Percentiles rank a stretch among this genome's conserved stretches.
Evolutionary conservation across 129 eudicot species (phyloP).

Genomic region (Ambrosia artemisiifolia): DNA sequence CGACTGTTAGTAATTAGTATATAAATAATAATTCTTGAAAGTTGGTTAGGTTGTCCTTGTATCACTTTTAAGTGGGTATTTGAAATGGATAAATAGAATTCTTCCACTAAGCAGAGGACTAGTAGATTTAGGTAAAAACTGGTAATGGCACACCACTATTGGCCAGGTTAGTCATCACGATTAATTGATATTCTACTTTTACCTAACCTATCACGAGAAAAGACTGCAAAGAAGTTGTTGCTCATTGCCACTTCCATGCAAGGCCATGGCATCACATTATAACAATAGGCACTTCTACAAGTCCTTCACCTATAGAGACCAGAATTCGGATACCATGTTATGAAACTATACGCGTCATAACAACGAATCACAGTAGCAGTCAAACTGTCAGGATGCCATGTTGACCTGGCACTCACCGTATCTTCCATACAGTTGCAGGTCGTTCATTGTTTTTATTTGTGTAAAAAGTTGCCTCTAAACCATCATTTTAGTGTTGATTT

Average conservation of each 20-base stretch:
- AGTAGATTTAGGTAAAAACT: background rate
- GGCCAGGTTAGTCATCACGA: background rate
- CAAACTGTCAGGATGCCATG: constrained; percentile 6
- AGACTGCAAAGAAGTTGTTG: background rate
- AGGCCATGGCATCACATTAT: background rate
- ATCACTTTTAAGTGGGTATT: background rate
- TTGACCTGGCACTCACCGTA: background rate
- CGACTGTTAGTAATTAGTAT: too few species aligned
- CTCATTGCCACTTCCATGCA: background rate
- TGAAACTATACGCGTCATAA: background rate
- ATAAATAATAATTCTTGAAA: background rate
- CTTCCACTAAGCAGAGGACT: background rate
- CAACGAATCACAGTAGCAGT: background rate
- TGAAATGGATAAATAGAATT: background rate
- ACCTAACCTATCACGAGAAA: background rate
- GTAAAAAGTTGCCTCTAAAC: background rate
- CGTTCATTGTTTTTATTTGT: constrained; percentile 3
- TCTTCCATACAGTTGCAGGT: background rate
- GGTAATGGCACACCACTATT: background rate
- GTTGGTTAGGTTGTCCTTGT: constrained; percentile 1
- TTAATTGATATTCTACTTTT: background rate
- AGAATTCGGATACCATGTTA: constrained; percentile 3
- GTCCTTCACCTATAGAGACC: background rate
- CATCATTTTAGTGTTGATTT: background rate
- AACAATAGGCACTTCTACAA: background rate